Evolutionary conservation across 148 eudicot genomes (phyloP).

Genomic region (Chenopodium formosanum): DNA sequence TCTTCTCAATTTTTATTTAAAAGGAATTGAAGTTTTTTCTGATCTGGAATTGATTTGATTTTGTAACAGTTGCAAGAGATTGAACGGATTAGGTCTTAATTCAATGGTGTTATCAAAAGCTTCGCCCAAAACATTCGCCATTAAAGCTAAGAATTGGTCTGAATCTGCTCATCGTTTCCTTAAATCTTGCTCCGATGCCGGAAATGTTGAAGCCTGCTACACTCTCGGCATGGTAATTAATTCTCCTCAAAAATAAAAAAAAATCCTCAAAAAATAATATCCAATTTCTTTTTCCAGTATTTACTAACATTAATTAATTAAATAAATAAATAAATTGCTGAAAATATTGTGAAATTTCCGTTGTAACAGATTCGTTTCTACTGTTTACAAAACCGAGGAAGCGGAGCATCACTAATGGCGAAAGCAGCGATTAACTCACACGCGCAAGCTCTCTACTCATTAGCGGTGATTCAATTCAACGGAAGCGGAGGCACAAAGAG

Average conservation of each 20-base stretch:
- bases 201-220: conserved; percentile 77
- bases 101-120: conserved; percentile 66
- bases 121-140: conserved; percentile 45
- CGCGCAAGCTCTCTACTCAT: conserved; percentile 65
- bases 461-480: conserved; percentile 84
- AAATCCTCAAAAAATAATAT: background rate
- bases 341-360: no score
- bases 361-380: conserved; percentile 68
- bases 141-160: conserved; percentile 66
- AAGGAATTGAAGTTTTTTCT: background rate
- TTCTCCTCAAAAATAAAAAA: background rate
- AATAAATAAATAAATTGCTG: background rate
- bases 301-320: no score
- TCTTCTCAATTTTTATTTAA: background rate
- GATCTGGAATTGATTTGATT: conserved; percentile 6
- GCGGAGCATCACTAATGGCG: conserved; percentile 72
- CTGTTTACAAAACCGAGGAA: conserved; percentile 60
- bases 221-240: conserved; percentile 79
- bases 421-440: conserved; percentile 72
- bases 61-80: conserved; percentile 71
- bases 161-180: conserved; percentile 69
- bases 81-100: conserved; percentile 55
- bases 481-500: conserved; percentile 75
- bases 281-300: background rate
- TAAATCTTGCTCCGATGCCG: conserved; percentile 64